Conservation (phyloP, 805 yeast species). For the Candida oleophila region DNA sequence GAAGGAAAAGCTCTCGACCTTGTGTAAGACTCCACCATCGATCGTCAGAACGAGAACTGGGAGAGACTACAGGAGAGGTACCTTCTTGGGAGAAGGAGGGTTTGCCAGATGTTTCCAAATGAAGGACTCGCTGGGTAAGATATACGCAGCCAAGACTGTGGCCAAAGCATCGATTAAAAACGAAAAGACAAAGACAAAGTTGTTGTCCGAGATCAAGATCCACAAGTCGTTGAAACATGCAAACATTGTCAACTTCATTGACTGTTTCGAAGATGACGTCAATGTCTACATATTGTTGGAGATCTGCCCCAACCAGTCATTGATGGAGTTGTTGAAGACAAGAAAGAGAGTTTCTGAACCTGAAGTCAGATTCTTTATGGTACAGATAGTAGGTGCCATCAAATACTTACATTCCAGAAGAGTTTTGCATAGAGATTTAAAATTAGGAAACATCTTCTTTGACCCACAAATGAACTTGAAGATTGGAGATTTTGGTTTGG, state of each 20-base stretch:
- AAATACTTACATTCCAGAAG: slow-evolving; percentile 88
- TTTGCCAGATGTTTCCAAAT: slow-evolving; percentile 98
- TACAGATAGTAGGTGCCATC: slow-evolving; percentile 92
- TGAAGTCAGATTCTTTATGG: slow-evolving; percentile 85
- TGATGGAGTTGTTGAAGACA: slow-evolving; percentile 86
- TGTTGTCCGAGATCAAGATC: slow-evolving; percentile 90
- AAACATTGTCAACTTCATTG: slow-evolving; percentile 88
- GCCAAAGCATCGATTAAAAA: slow-evolving; percentile 92
- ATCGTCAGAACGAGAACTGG: slow-evolving; percentile 85
- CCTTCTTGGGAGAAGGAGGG: slow-evolving; percentile 95
- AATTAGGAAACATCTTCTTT: slow-evolving; percentile 92
- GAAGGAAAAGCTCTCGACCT: slow-evolving; percentile 84
- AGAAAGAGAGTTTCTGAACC: slow-evolving; percentile 87
- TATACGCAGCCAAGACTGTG: slow-evolving; percentile 95
- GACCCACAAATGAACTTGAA: slow-evolving; percentile 93
- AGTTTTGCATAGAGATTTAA: slow-evolving; percentile 93
- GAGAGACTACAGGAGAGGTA: slow-evolving; percentile 86
- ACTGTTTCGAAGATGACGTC: slow-evolving; percentile 94
- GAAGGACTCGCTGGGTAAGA: slow-evolving; percentile 81
- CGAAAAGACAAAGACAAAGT: slow-evolving; percentile 83
- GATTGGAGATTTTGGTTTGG: slow-evolving; percentile 97
- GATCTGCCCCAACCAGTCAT: slow-evolving; percentile 90
- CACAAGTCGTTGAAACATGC: slow-evolving; percentile 88
- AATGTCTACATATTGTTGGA: slow-evolving; percentile 93
- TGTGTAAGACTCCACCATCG: slow-evolving; percentile 96